Base-by-base conservation (phyloP, 129 eudicot genomes). In the Saussurea involucrata region DNA sequence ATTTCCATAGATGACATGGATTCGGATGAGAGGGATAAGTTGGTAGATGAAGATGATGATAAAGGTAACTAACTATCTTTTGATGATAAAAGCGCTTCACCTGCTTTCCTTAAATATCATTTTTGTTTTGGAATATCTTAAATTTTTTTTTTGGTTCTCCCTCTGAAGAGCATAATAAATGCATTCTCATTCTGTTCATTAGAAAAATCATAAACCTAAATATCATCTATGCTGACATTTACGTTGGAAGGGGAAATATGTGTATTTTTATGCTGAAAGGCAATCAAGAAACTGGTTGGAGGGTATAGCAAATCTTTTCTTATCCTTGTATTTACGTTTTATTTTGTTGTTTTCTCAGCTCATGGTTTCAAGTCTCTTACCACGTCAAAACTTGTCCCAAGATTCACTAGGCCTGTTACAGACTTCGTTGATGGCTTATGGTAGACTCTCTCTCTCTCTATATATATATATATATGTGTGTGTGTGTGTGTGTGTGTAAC, bases 301-400 rank as follows among this genome's bases (percentile, higher is more conserved):
- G 27, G 81, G 12, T 77, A 53, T 49, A 77, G 13, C 53, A 58
- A 78, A 21, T 49, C 22, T 29, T 29, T 78, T 36, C 72, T 46
- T 36, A 69, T 24, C 11, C 70, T 80, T 63, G 13, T 71, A 22
- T 32, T 32, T 36, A 31, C 66, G 53, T 44, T 53, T 49, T n/a
- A 25, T 74, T 72, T 69, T 77, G 36, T 68, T 55, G 68, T 53
- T 73, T 64, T 5, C 71, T 70, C 93, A 94, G 98, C 97, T 81
- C 98, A 94, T 85, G 98, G 98, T 42, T 94, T 94, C 87, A 94
- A 91, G 92, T 94, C 98, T 68, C 97, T 94, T 37, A 87, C 98
- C 13, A 89, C 98, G 63, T 94, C 98, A 69, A 89, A 80, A 77
- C 71, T 91, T 67, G 94, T 94, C 83, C 98, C 98, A 68, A 88